Conservation (phyloP, 2,329 filamentous ascomycete genomes). For the Cytospora mali region DNA sequence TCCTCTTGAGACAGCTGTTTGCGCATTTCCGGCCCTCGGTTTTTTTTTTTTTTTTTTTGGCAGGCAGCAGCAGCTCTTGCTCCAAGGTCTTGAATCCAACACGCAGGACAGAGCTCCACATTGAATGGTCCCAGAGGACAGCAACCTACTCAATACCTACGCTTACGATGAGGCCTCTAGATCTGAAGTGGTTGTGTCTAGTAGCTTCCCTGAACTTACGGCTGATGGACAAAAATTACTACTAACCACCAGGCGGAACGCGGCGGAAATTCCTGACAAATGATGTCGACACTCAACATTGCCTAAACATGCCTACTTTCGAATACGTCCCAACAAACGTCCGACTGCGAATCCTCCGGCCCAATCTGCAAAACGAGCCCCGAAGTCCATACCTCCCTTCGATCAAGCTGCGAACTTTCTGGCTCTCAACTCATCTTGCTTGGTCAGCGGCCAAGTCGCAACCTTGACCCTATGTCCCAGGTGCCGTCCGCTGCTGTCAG, state of each 20-base stretch:
- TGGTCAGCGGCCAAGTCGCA: slow-evolving; percentile 38
- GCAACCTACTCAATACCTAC: not conserved
- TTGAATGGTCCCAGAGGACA: not conserved
- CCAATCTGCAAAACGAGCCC: not conserved
- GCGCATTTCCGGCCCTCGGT: too few relatives aligned
- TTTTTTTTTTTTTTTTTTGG: not conserved
- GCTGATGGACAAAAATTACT: not conserved
- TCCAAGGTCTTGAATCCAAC: too few relatives aligned
- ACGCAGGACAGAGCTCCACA: not conserved
- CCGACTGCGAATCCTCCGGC: not conserved
- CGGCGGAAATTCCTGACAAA: not conserved
- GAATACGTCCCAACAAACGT: not conserved
- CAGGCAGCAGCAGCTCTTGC: not conserved
- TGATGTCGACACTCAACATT: not conserved
- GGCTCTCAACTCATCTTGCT: slow-evolving; percentile 31
- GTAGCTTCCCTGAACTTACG: not conserved
- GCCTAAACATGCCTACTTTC: not conserved
- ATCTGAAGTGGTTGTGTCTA: not conserved
- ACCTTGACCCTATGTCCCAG: slow-evolving; percentile 37
- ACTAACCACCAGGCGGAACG: not conserved
- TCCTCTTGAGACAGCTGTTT: not conserved
- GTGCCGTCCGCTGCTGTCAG: slow-evolving; percentile 27
- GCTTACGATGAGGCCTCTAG: not conserved
- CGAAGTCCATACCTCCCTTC: not conserved
- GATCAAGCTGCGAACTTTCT: slow-evolving; percentile 31